Conservation (phyloP, 257 asterid species). For the Lavandula angustifolia region DNA sequence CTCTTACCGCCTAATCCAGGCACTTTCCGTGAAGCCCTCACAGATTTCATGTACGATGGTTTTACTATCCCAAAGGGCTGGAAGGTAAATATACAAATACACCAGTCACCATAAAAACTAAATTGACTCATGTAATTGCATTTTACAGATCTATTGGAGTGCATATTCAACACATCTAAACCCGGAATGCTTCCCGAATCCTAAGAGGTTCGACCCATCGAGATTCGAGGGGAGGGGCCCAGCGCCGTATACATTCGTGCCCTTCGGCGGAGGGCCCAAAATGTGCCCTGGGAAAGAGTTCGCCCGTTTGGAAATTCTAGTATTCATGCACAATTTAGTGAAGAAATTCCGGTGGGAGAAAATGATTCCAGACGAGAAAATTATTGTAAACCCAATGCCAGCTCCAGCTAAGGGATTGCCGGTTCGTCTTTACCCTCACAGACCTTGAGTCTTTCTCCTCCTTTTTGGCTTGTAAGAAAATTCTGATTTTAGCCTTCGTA, state of each 20-base stretch:
- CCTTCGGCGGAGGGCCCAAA: conserved; percentile 50
- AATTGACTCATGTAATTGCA: too few relatives aligned
- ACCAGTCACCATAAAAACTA: too few relatives aligned
- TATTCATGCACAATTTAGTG: conserved; percentile 50
- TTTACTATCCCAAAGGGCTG: conserved; percentile 63
- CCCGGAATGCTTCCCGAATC: conserved; percentile 37
- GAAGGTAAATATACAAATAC: conserved; percentile 34
- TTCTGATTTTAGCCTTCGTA: too few relatives aligned
- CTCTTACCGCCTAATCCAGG: neutral
- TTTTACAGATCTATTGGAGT: conserved; percentile 47
- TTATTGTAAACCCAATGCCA: conserved; percentile 49
- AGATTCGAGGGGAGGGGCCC: conserved; percentile 50
- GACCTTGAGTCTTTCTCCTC: neutral
- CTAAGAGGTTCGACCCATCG: conserved; percentile 44
- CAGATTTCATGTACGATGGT: conserved; percentile 52
- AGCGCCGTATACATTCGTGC: conserved; percentile 48
- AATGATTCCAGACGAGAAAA: conserved; percentile 45
- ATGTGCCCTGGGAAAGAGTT: conserved; percentile 56
- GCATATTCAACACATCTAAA: conserved; percentile 48
- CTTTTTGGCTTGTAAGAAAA: neutral
- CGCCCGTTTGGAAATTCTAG: conserved; percentile 43
- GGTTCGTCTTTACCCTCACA: conserved; percentile 43
- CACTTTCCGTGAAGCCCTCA: conserved; percentile 37
- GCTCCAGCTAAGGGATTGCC: conserved; percentile 53
- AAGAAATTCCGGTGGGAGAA: conserved; percentile 43